Conservation (phyloP, 148 eudicot genomes). For the Rhododendron molle region DNA sequence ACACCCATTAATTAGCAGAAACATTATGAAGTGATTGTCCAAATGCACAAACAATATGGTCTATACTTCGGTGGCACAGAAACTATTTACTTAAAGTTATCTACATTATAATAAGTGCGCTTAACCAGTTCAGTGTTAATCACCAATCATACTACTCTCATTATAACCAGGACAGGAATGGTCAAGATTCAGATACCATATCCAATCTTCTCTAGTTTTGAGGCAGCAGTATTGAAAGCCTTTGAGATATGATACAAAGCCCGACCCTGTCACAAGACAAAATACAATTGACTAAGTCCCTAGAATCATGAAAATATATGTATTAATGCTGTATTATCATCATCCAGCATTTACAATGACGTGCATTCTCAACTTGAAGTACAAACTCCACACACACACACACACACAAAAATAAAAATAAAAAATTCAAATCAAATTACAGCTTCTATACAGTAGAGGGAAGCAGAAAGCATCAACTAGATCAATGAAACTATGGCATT, state of each 20-base stretch:
- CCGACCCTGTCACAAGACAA: slow-evolving; percentile 58
- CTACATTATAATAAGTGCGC: neutral
- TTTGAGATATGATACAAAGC: slow-evolving; percentile 80
- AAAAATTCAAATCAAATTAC: neutral
- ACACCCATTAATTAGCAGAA: neutral
- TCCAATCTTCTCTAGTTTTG: slow-evolving; percentile 95
- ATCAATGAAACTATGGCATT: no score
- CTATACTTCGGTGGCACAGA: neutral
- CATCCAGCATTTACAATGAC: neutral
- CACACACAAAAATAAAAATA: neutral
- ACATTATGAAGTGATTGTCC: neutral
- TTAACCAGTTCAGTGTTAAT: neutral
- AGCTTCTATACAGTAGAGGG: neutral
- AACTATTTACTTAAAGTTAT: neutral
- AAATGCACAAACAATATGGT: neutral
- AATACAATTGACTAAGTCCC: neutral
- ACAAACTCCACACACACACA: neutral
- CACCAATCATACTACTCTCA: slow-evolving; percentile 3
- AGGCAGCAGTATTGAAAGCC: slow-evolving; percentile 72
- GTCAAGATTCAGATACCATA: slow-evolving; percentile 44
- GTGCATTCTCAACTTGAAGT: neutral
- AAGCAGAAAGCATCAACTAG: neutral
- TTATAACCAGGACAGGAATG: neutral
- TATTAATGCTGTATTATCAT: neutral
- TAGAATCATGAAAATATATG: neutral